Base-by-base conservation (phyloP, 345 rosid genomes). In the Crucihimalaya himalaica region DNA sequence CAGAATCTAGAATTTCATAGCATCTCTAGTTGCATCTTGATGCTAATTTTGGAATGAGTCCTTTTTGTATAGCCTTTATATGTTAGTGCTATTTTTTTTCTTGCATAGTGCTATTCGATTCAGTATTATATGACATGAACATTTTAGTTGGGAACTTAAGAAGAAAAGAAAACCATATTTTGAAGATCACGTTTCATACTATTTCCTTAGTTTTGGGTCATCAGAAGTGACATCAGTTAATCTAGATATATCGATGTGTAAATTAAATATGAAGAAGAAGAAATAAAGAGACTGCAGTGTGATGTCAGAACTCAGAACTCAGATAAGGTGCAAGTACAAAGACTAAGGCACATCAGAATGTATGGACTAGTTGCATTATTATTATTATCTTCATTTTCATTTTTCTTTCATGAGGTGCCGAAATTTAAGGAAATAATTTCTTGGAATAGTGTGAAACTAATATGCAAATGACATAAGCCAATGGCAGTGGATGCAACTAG, bases 381-480 rank as follows among this genome's bases (percentile, higher is more conserved):
- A 21, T 16, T 8, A 8, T 23, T 48, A 27, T 66, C 51, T 64
- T 35, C 31, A 57, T 21, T 43, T 55, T 28, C 21, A 35, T 37
- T 53, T 45, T 75, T 52, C 48, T 68, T 68, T 52, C 23, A 8
- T 6, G 68, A 13, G 55, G 28, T 59, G 48, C 68, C 70, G 31
- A 43, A 68, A 32, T 53, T 54, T 68, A 68, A 53, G 79, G 74
- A 61, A 48, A 62, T 61, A 20, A 29, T 58, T 32, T 59, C 13
- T 50, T 68, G 79, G 61, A 75, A 75, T n/a, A n/a, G n/a, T n/a
- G n/a, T n/a, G n/a, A n/a, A n/a, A n/a, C 68, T 68, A 42, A 61
- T 68, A 50, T 16, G 64, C 50, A 53, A 53, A 68, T 75, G 79
- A 75, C 79, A 75, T 75, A 75, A 75, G 79, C 64, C 47, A 52